A percentile compares a stretch with the other conserved stretches of the same genome.
These are phyloP conservation scores for Nidularia sp. DNA, from an alignment of 768 basidiomycete genomes.

Conservation along the genomic window DNA sequence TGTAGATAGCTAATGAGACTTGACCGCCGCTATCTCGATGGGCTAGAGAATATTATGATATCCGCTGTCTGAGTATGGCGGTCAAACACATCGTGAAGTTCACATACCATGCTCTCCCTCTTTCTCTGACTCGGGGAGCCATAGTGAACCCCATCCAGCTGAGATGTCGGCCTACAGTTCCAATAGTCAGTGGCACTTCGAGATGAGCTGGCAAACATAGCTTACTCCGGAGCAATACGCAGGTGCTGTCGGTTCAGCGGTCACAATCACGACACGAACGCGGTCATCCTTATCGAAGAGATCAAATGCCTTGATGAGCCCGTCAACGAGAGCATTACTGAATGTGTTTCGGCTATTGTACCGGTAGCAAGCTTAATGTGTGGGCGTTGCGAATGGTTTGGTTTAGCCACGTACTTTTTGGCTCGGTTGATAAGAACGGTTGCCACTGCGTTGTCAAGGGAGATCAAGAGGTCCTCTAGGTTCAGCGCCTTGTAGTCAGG, in stretches of 20 bases:
- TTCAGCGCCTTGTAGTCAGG: constrained; percentile 30
- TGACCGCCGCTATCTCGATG: constrained; percentile 47
- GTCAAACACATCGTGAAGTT: no score
- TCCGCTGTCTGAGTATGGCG: background rate
- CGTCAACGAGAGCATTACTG: constrained; percentile 22
- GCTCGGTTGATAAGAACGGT: constrained; percentile 44
- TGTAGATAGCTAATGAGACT: constrained; percentile 41
- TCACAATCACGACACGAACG: constrained; percentile 46
- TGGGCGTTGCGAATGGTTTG: no score
- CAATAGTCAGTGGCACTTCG: background rate
- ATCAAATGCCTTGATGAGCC: constrained; percentile 39
- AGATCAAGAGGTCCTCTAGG: constrained; percentile 37
- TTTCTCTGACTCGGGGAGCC: constrained; percentile 32
- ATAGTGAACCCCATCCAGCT: constrained; percentile 40
- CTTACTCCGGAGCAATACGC: constrained; percentile 56
- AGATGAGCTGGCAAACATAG: background rate
- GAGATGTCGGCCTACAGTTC: constrained; percentile 42
- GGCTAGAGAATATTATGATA: constrained; percentile 18
- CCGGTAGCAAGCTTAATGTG: background rate
- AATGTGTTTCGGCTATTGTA: constrained; percentile 42
- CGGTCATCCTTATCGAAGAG: constrained; percentile 49
- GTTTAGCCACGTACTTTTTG: constrained; percentile 31
- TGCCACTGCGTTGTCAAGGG: constrained; percentile 38
- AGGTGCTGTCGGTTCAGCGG: constrained; percentile 45
- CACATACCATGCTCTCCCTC: constrained; percentile 43